These are phyloP conservation scores for Solanum piurae DNA, from an alignment of 257 asterid species.

Conservation along the genomic window DNA sequence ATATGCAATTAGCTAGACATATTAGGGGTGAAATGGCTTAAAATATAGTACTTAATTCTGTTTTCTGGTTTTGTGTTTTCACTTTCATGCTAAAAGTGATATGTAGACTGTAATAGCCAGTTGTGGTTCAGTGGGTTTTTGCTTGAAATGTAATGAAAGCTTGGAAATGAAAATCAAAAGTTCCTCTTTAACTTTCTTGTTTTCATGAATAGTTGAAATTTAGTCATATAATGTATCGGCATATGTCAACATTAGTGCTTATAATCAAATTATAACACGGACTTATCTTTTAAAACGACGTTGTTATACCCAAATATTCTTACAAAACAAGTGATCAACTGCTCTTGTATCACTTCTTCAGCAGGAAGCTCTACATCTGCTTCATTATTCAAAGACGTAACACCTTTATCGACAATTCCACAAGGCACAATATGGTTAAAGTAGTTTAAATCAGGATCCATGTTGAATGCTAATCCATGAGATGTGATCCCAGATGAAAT, in stretches of 20 bases:
- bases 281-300: constrained; percentile 21
- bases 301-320: constrained; percentile 33
- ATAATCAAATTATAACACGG: not conserved
- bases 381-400: constrained; percentile 54
- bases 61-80: not conserved
- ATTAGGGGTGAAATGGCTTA: not conserved
- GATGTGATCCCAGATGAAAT: constrained; percentile 63
- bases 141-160: not conserved
- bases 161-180: not conserved
- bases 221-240: not conserved
- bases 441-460: constrained; percentile 56
- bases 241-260: not conserved
- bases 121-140: not conserved
- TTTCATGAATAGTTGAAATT: not conserved
- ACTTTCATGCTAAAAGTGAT: too few species aligned
- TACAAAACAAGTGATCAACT: constrained; percentile 42
- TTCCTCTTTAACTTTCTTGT: too few species aligned
- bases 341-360: constrained; percentile 42
- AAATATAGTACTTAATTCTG: not conserved
- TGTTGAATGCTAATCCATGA: constrained; percentile 66
- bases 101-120: not conserved
- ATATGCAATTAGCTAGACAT: not conserved
- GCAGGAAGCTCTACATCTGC: constrained; percentile 30
- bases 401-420: constrained; percentile 65
- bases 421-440: constrained; percentile 72